Base-by-base conservation (phyloP, 371 early-diverging fungal genomes). In the Mortierella sp. region DNA sequence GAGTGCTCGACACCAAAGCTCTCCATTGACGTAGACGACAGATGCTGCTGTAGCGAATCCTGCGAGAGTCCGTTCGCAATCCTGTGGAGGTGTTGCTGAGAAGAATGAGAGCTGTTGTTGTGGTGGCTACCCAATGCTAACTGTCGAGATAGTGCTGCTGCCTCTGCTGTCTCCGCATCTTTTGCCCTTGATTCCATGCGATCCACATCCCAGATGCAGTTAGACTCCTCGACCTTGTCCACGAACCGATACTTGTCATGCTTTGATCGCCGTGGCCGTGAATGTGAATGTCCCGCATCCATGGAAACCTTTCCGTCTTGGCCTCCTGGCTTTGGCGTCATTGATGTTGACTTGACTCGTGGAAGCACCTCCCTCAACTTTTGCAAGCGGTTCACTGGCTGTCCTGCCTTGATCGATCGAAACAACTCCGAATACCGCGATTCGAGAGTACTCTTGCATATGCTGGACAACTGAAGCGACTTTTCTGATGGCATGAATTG, bases 141-240 rank as follows among this genome's bases (percentile, higher is more conserved):
- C 10, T 38, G 52, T 38, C 58, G 65, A 3, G 80, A 74, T n/a
- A 76, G 54, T 9, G 24, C 72, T 2, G 80, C 58, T 3, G 79
- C 73, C 28, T 74, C 74, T 10, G 78, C 78, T 8, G 28, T 52
- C 34, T 71, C 72, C 1, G 72, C 80, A 8, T 72, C 78, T 24
- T 72, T 80, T 5, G 42, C 76, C 38, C 16, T 50, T 16, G 14
- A 13, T 13, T 80, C 81, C 82, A 82, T 86, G 26, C 72, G 86
- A 65, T 86, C 86, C 71, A 86, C 58, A 60, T 86, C 82, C 86
- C 86, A 86, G 44, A 86, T 86, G 60, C 86, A 86, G 31, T 73
- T 81, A 34, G 82, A 80, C 65, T 82, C 86, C 72, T 80, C 80
- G 19, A 86, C 86, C 55, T 80, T 81, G 72, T 82, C 82, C 70